A percentile compares a stretch with the other conserved stretches of the same genome.
These are phyloP conservation scores for Microbotryum silenes-acaulis DNA, from an alignment of 1,284 basidiomycete species.

Conservation along the genomic window DNA sequence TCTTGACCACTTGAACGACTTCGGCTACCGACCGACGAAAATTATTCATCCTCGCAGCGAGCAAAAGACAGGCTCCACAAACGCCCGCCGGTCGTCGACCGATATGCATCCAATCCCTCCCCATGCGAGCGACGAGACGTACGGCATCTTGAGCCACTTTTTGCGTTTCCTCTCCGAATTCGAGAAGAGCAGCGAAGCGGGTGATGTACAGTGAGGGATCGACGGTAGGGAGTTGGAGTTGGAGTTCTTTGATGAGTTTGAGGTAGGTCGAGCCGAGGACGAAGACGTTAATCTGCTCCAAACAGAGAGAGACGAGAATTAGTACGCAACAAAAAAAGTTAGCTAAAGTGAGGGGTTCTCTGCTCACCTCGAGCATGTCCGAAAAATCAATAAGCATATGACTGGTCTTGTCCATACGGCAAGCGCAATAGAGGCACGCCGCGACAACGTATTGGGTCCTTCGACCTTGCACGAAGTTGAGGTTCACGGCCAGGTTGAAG, in stretches of 20 bases:
- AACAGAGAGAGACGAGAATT: too few relatives aligned
- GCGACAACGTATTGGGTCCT: conserved; percentile 88
- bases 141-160: conserved; percentile 89
- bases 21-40: conserved; percentile 88
- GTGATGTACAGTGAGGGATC: conserved; percentile 97
- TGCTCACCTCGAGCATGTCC: conserved; percentile 70
- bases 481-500: conserved; percentile 88
- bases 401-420: conserved; percentile 75
- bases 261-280: conserved; percentile 94
- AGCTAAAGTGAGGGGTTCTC: conserved; percentile 3
- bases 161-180: conserved; percentile 90
- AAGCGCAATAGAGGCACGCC: conserved; percentile 90
- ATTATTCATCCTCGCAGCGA: conserved; percentile 98
- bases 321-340: conserved; percentile 1
- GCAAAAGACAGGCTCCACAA: conserved; percentile 87
- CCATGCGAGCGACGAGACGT: conserved; percentile 87
- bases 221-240: conserved; percentile 72
- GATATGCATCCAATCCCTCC: conserved; percentile 94
- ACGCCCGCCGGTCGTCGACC: conserved; percentile 94
- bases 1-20: conserved; percentile 90
- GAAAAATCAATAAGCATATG: conserved; percentile 99
- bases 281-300: conserved; percentile 83
- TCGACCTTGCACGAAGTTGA: conserved; percentile 88
- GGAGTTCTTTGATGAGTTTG: conserved; percentile 81
- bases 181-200: conserved; percentile 90